These are phyloP conservation scores for Saccharomycopsis hybrid DNA, from an alignment of 1,139 yeast species.

Conservation along the genomic window DNA sequence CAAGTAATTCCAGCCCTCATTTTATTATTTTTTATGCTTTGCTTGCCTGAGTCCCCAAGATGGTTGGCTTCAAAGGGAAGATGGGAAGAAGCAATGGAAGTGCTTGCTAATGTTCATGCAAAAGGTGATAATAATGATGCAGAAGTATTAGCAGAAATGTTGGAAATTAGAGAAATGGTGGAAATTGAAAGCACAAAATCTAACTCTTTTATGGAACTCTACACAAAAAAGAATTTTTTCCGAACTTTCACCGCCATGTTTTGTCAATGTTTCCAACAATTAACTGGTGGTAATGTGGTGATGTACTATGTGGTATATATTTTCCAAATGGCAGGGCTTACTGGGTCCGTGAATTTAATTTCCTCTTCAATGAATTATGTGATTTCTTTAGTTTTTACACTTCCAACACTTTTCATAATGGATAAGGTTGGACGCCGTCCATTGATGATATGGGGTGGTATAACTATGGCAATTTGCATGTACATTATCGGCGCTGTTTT, in stretches of 20 bases:
- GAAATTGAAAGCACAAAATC: slow-evolving; percentile 46
- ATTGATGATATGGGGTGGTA: slow-evolving; percentile 34
- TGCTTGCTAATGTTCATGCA: slow-evolving; percentile 26
- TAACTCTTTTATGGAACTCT: slow-evolving; percentile 19
- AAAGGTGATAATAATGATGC: slow-evolving; percentile 21
- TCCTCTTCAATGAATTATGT: slow-evolving; percentile 60
- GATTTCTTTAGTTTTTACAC: slow-evolving; percentile 54
- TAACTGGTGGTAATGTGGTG: slow-evolving; percentile 63
- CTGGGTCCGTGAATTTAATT: slow-evolving; percentile 41
- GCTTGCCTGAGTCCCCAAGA: slow-evolving; percentile 72
- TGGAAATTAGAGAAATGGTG: slow-evolving; percentile 32
- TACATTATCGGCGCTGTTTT: slow-evolving; percentile 36
- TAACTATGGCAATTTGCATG: slow-evolving; percentile 37
- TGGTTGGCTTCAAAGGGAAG: slow-evolving; percentile 56
- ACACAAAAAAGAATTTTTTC: slow-evolving; percentile 27
- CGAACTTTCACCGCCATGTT: slow-evolving; percentile 52
- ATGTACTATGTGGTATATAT: slow-evolving; percentile 62
- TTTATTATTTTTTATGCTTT: slow-evolving; percentile 28
- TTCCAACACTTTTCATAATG: slow-evolving; percentile 57
- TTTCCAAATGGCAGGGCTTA: slow-evolving; percentile 32
- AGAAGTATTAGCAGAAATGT: slow-evolving; percentile 39
- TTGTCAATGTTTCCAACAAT: slow-evolving; percentile 47
- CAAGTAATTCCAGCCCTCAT: slow-evolving; percentile 38
- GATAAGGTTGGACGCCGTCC: slow-evolving; percentile 65
- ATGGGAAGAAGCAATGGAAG: slow-evolving; percentile 40